Evolutionary conservation across 495 filamentous ascomycete genomes (phyloP), one percentile per base, ranked within the genome.

Genomic region (Pyronema omphalodes): DNA sequence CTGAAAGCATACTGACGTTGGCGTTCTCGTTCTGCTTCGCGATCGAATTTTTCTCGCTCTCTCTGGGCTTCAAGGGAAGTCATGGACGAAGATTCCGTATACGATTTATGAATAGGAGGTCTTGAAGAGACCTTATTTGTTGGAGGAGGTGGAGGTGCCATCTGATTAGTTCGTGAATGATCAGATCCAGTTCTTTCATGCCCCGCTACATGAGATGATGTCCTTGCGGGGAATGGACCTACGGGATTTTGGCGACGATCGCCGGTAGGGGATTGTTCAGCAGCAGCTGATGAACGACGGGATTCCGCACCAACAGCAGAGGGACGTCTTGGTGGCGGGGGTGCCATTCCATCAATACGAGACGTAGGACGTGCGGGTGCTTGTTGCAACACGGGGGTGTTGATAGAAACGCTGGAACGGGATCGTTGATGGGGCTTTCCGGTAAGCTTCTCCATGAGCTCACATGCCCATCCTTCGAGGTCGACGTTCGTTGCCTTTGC

Each of bases 401-500:
- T n/a, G 15, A 64, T 63, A 18, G 55, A 55, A 34, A 64, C 60
- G 5, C 60, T 63, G 15, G 54, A 46, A 8, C 61, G 60, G 5
- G 48, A 55, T 18, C 60, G 54, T 14, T 57, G 57, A 29, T 63
- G 59, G n/a, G 62, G 51, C 4, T 57, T 44, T 14, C 52, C 52
- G 11, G 50, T 40, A 11, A 54, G 56, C n/a, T 62, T 64, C 15
- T 64, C 62, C 36, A 65, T 45, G 36, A 65, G 53, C 0, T 43
- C 53, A 46, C 59, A 56, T 19, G 62, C 62, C 62, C 62, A 65
- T 17, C 58, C 62, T 52, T 65, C 62, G 1, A 65, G 52, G 9
- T 65, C 61, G 8, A 65, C 62, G 35, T 65, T 65, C 11, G 62
- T 65, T 7, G 58, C 58, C 37, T 61, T 64, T 12, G 62, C 62